Percentiles rank a stretch among this genome's conserved stretches.
Evolutionary conservation across 192 early-diverging fungal genomes (phyloP).

Genomic region (Podila epicladia): DNA sequence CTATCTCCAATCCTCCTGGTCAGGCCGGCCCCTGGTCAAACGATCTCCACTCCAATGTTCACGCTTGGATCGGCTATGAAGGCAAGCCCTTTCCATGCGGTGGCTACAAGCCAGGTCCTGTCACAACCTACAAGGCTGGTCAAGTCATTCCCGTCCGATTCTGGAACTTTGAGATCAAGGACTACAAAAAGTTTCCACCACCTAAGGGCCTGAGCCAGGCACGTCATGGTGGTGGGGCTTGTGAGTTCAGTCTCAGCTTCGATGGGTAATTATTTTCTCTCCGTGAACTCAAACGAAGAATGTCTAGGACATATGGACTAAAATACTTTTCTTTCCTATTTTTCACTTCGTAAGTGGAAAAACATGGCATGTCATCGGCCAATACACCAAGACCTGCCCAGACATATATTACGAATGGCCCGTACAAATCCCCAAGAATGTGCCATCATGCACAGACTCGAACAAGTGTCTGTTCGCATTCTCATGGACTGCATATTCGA

Average conservation of each 20-base stretch:
- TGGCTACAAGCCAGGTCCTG: conserved; percentile 48
- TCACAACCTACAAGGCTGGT: conserved; percentile 59
- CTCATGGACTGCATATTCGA: conserved; percentile 76
- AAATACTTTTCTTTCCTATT: too few relatives aligned
- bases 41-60: conserved; percentile 15
- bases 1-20: conserved; percentile 47
- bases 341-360: conserved; percentile 63
- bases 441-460: conserved; percentile 37
- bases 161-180: conserved; percentile 34
- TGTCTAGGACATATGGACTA: too few relatives aligned
- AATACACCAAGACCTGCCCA: conserved; percentile 53
- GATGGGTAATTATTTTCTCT: too few relatives aligned
- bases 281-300: too few relatives aligned
- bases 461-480: conserved; percentile 57
- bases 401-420: conserved; percentile 54
- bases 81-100: conserved; percentile 53
- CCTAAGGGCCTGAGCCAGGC: conserved; percentile 43
- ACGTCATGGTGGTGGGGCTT: conserved; percentile 73
- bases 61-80: conserved; percentile 39
- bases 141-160: conserved; percentile 58
- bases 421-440: conserved; percentile 50
- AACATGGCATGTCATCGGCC: conserved; percentile 58
- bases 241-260: conserved; percentile 57
- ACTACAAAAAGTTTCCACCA: conserved; percentile 33
- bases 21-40: conserved; percentile 48